Evolutionary conservation across 805 yeast species (phyloP), one percentile per base, ranked within the genome.

Genomic region (Candida ponderosae): DNA sequence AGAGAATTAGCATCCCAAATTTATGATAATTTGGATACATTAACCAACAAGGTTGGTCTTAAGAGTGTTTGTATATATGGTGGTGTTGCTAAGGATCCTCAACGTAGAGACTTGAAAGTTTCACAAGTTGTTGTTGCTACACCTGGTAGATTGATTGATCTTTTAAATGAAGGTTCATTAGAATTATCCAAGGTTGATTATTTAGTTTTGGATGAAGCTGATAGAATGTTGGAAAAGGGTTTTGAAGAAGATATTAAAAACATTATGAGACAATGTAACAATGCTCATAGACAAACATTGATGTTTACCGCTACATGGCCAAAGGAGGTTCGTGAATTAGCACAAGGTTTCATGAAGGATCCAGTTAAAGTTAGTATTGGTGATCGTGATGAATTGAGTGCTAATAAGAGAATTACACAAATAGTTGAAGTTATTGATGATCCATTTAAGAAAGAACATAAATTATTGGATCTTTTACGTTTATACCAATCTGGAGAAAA

Each of bases 251-350:
- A 90, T 62, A 90, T 93, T 56, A 87, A 84, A 58, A 69, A 72
- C 45, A 87, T 93, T 46, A 77, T 93, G 56, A 74, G 81, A 33
- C 65, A 68, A 40, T 71, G 86, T 14, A 66, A 73, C 18, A 54
- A 62, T 24, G 36, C 53, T 4, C 57, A 60, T 19, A 70, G 97
- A 65, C 97, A 90, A 63, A 93, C 98, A 0, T 70, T 93, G 45
- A 93, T 93, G 97, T 93, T 93, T 64, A 90, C 98, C 9, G 99
- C 99, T n/a, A 93, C 99, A 1, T 93, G 98, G 98, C 99, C 99
- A n/a, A 85, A 84, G 51, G 95, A 90, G 64, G 97, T 93, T 27
- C 80, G 97, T 56, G 94, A 87, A 45, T 71, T 93, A 44, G 98
- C 98, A 8, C 56, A 78, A 16, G 74, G 82, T 6, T 93, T 82